Evolutionary conservation across 306 rosid genomes (phyloP).

Genomic region (Cucumis sativus): DNA sequence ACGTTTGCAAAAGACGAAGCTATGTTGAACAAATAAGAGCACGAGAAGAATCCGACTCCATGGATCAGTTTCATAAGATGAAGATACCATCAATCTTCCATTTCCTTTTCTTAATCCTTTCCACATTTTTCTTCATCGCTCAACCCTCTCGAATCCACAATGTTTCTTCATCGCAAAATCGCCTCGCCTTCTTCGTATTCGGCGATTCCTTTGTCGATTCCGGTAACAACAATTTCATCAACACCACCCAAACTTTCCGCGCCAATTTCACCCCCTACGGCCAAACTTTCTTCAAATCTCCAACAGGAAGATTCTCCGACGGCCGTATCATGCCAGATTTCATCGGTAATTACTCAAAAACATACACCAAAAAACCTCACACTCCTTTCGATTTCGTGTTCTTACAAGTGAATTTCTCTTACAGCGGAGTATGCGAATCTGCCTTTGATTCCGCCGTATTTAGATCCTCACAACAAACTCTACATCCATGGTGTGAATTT

Average conservation of each 20-base stretch:
- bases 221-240: conserved; percentile 35
- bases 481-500: conserved; percentile 43
- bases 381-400: not conserved
- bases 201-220: conserved; percentile 35
- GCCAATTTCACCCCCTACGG: conserved; percentile 26
- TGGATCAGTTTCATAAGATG: not conserved
- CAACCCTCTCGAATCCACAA: not conserved
- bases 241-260: conserved; percentile 10
- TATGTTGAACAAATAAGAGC: no score
- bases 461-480: conserved; percentile 22
- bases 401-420: not conserved
- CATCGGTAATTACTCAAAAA: conserved; percentile 14
- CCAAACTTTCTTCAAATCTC: conserved; percentile 22
- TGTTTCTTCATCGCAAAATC: not conserved
- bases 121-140: not conserved
- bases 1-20: no score
- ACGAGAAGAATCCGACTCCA: not conserved
- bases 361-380: not conserved
- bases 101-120: not conserved
- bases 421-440: conserved; percentile 49
- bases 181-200: conserved; percentile 22
- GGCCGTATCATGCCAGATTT: conserved; percentile 35
- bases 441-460: conserved; percentile 33
- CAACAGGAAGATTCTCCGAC: conserved; percentile 30
- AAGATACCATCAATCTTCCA: not conserved